Base-by-base conservation (phyloP, 495 filamentous ascomycete species). In the Annulohypoxylon moriforme region DNA sequence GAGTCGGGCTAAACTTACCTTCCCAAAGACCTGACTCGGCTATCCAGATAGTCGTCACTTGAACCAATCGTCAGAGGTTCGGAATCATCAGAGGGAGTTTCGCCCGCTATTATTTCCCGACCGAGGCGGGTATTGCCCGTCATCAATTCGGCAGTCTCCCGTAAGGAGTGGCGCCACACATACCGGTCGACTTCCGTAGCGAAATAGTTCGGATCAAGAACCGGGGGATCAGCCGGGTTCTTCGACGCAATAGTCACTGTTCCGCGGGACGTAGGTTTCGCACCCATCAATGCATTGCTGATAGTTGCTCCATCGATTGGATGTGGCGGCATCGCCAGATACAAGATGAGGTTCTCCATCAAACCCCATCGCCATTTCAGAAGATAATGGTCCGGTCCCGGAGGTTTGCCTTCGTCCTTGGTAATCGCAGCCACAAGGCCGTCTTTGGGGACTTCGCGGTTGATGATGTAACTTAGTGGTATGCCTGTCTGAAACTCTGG, bases 151-250 rank as follows among this genome's bases (percentile, higher is more conserved):
- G 59, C 18, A 3, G 52, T 56, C 27, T 44, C 63, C 7, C 53
- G 33, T 11, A 71, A 22, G 0, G 70, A 67, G 7, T 67, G 11
- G 16, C 68, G 71, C 67, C 67, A 67, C 8, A 64, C 63, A 3
- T 49, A 34, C 50, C 61, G 61, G 34, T 75, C 72, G 3, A 73
- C 67, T 33, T 76, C 80, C 0, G 81, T 86, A 1, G 64, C 74
- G 52, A 78, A 79, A 53, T 81, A 84, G 49, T 85, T 82, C 1
- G 83, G 81, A 64, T 85, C 79, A 20, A 85, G 76, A 8, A 79
- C 13, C 0, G 85, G 84, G 0, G 69, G 7, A 1, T 71, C 75
- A 10, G 31, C 57, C 0, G 79, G 69, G 42, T 84, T 72, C 0
- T 50, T 70, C 0, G 79, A 82, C 0, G 73, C 36, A 4, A 86